Percentiles rank a stretch among this genome's conserved stretches.
Evolutionary conservation across 257 asterid genomes (phyloP).

Genomic region (Nicotiana tomentosiformis): DNA sequence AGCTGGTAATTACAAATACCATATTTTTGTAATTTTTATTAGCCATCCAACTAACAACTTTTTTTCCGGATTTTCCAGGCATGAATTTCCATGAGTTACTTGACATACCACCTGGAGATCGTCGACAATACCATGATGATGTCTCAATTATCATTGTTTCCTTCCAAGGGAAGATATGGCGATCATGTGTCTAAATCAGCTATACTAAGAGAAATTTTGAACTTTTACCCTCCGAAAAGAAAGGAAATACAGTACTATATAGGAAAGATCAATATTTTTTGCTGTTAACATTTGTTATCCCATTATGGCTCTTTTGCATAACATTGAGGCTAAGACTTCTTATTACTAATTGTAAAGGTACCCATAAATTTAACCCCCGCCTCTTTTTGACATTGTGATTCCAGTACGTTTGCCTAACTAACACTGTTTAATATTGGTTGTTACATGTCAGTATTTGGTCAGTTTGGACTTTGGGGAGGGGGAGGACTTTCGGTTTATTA

Average conservation of each 20-base stretch:
- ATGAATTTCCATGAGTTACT: conserved; percentile 74
- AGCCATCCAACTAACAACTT: not conserved
- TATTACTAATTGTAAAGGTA: conserved; percentile 19
- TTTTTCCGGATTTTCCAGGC: conserved; percentile 33
- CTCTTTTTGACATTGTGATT: no score
- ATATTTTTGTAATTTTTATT: no score
- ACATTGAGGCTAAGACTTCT: not conserved
- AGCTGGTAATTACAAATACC: conserved; percentile 47
- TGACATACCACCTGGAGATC: conserved; percentile 85
- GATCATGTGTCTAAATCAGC: conserved; percentile 47
- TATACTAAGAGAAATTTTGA: not conserved
- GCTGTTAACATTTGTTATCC: not conserved
- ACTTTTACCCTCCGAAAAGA: not conserved
- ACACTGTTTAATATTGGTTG: no score
- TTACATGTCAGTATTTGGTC: no score
- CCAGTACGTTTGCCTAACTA: no score
- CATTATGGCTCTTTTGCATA: not conserved
- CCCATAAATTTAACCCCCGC: not conserved
- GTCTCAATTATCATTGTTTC: conserved; percentile 82
- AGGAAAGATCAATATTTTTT: not conserved
- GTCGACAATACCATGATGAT: conserved; percentile 81
- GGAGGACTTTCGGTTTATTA: no score
- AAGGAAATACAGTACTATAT: conserved; percentile 2
- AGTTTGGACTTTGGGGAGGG: no score
- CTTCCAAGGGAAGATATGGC: conserved; percentile 87